A percentile compares a stretch with the other conserved stretches of the same genome.
These are phyloP conservation scores for Mucor racemosus DNA, from an alignment of 371 early-diverging fungal genomes.

Conservation along the genomic window DNA sequence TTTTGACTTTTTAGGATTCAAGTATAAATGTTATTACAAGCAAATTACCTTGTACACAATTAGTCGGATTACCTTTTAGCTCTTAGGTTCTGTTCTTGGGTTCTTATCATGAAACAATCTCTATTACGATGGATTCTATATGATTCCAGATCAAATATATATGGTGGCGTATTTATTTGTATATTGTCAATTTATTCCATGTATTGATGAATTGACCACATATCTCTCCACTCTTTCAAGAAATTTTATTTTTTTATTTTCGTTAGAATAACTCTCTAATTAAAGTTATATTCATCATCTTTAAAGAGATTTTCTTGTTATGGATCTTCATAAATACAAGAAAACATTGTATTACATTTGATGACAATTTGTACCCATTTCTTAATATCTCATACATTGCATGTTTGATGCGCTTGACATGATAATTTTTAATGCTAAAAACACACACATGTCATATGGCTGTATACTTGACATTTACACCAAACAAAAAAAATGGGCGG, in stretches of 20 bases:
- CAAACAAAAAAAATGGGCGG: conserved; percentile 1
- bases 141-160: background rate
- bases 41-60: background rate
- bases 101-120: conserved; percentile 7
- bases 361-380: conserved; percentile 1
- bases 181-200: background rate
- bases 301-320: background rate
- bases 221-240: background rate
- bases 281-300: background rate
- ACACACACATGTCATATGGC: conserved; percentile 9
- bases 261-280: background rate
- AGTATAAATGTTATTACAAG: background rate
- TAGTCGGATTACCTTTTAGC: background rate
- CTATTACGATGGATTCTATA: background rate
- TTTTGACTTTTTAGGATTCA: background rate
- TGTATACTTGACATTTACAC: conserved; percentile 7
- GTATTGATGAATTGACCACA: background rate
- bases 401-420: background rate
- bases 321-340: background rate
- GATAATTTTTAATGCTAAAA: background rate
- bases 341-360: conserved; percentile 4
- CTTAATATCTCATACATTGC: background rate
- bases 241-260: background rate
- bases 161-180: background rate
- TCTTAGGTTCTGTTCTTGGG: background rate